These are phyloP conservation scores for Adenanthera pavonina DNA, from an alignment of 306 rosid species.

Conservation along the genomic window DNA sequence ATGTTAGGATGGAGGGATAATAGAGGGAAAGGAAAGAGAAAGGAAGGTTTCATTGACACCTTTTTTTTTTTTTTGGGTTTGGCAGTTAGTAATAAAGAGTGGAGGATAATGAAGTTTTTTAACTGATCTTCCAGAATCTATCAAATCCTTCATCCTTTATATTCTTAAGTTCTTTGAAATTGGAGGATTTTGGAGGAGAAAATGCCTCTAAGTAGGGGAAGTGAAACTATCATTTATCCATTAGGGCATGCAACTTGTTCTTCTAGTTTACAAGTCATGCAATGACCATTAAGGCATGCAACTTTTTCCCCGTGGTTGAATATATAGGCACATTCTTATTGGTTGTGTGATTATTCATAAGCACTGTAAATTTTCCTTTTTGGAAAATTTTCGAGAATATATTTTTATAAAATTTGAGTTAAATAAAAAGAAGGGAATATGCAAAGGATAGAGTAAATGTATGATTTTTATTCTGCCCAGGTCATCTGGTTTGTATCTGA, in stretches of 20 bases:
- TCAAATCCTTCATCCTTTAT: not conserved
- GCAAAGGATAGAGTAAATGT: constrained; percentile 16
- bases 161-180: not conserved
- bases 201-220: not conserved
- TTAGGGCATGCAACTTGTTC: not conserved
- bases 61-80: not conserved
- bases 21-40: not conserved
- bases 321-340: not conserved
- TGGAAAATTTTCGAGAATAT: constrained; percentile 12
- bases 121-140: not conserved
- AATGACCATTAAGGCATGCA: not conserved
- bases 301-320: not conserved
- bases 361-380: constrained; percentile 13
- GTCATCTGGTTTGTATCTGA: constrained; percentile 21
- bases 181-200: not conserved
- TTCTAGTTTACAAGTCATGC: no score
- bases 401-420: constrained; percentile 27
- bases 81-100: not conserved
- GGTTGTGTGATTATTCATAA: constrained; percentile 4
- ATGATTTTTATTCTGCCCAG: constrained; percentile 3
- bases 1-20: not conserved
- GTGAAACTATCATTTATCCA: not conserved
- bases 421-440: constrained; percentile 5
- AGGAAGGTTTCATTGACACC: not conserved
- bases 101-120: not conserved